Evolutionary conservation across 768 basidiomycete species (phyloP), one percentile per base, ranked within the genome.

Genomic region (Calocybe gangraenosa): DNA sequence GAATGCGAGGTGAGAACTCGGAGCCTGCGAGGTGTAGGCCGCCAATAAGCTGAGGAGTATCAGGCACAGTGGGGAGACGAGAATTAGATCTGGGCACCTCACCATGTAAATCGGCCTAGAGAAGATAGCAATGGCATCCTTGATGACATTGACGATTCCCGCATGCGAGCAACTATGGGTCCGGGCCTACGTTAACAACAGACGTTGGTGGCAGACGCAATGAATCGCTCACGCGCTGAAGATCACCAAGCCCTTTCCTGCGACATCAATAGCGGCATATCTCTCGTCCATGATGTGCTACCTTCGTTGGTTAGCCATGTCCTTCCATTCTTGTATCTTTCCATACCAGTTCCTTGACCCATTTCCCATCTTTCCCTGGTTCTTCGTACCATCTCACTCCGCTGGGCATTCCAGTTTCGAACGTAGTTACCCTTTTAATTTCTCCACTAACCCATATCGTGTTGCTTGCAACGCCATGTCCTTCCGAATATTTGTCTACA

Each of bases 211-310:
- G 21, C 22, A 35, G 30, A 14, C 14, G 19, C 7, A 25, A 7
- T 31, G 31, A 21, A 39, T 19, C 17, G 9, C 87, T 61, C 48
- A 88, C 83, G 91, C 81, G 67, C 86, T 90, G 63, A 93, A 90
- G 44, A 92, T 71, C 18, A 92, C 75, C 42, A 92, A 63, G 1
- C 90, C 90, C 58, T 88, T 91, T 7, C 85, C 88, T n/a, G 71
- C 69, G 0, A 92, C 83, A 60, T 92, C 87, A 19, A 92, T 65
- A 0, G 68, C 82, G 38, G 76, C 80, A 57, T 91, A 92, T 18
- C 91, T 72, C 58, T 92, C 91, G 53, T 92, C 90, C 80, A 84
- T 80, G 51, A 92, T 79, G 39, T 83, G 72, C 86, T 91, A 46
- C 3, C 10, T n/a, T 34, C 8, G 1, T 15, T 21, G 5, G 25